phyloP scores from a whole-genome alignment of 441 rosid genomes.

The Manihot esculenta region DNA sequence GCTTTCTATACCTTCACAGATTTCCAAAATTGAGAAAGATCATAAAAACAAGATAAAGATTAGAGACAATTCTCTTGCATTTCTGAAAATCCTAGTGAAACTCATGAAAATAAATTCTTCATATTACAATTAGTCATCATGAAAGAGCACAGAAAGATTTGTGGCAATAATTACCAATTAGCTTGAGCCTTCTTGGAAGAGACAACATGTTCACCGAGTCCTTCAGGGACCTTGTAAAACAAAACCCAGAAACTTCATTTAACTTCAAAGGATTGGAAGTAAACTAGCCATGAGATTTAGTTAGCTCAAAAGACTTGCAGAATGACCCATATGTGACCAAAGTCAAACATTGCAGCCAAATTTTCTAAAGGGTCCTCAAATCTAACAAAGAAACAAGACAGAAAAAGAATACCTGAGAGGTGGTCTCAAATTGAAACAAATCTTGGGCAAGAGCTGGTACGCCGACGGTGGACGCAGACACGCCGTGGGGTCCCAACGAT shows the following conservation, averaged over 20 bases:
- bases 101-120: not conserved
- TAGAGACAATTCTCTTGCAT: too few relatives aligned
- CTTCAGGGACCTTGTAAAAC: conserved; percentile 62
- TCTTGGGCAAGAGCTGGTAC: conserved; percentile 80
- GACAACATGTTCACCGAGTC: conserved; percentile 58
- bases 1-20: conserved; percentile 64
- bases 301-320: conserved; percentile 1
- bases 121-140: not conserved
- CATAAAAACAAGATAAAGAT: not conserved
- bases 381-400: not conserved
- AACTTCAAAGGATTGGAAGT: not conserved
- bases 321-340: not conserved
- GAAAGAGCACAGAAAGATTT: not conserved
- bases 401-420: conserved; percentile 49
- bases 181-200: conserved; percentile 92
- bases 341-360: too few relatives aligned
- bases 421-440: conserved; percentile 67
- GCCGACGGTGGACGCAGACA: conserved; percentile 56
- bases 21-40: conserved; percentile 3
- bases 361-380: too few relatives aligned
- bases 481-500: conserved; percentile 57
- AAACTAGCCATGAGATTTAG: not conserved
- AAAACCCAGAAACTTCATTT: not conserved
- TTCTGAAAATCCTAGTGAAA: not conserved
- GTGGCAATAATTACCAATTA: conserved; percentile 53